These are phyloP conservation scores for Fusarium palustre DNA, from an alignment of 2,329 filamentous ascomycete species.

Conservation along the genomic window DNA sequence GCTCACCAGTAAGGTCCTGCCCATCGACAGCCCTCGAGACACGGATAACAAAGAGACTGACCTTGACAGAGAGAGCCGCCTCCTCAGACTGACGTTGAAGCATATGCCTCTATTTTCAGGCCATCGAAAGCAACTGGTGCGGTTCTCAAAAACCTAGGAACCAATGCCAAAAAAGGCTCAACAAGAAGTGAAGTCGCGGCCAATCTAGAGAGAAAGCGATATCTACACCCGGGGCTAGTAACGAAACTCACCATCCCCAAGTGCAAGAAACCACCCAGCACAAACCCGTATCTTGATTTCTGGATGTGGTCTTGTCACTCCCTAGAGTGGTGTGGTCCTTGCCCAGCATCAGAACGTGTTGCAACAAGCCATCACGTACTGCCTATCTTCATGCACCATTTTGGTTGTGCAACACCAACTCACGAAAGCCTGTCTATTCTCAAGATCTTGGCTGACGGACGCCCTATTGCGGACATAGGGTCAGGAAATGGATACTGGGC, in stretches of 20 bases:
- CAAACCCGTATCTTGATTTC: slow-evolving; percentile 76
- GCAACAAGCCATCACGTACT: slow-evolving; percentile 74
- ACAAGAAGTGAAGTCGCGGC: slow-evolving; percentile 67
- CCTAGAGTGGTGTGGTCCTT: slow-evolving; percentile 74
- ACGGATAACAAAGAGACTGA: slow-evolving; percentile 23
- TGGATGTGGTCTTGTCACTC: slow-evolving; percentile 73
- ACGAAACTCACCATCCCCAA: slow-evolving; percentile 59
- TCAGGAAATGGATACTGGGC: slow-evolving; percentile 82
- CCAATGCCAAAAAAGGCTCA: slow-evolving; percentile 74
- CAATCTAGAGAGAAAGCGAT: slow-evolving; percentile 66
- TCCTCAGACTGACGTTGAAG: slow-evolving; percentile 67
- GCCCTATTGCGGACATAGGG: slow-evolving; percentile 73
- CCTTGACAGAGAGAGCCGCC: slow-evolving; percentile 59
- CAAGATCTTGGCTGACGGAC: slow-evolving; percentile 64
- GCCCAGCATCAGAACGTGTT: slow-evolving; percentile 62
- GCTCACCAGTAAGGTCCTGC: slow-evolving; percentile 48
- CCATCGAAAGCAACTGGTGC: slow-evolving; percentile 69
- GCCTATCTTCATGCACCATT: slow-evolving; percentile 82
- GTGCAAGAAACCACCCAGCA: slow-evolving; percentile 57
- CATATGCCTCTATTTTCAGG: slow-evolving; percentile 75
- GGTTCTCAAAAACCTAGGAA: slow-evolving; percentile 70
- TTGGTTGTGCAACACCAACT: slow-evolving; percentile 77
- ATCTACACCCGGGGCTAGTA: slow-evolving; percentile 59
- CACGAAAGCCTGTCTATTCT: slow-evolving; percentile 74
- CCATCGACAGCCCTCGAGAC: neutral